Evolutionary conservation across 1,284 basidiomycete species (phyloP).

Genomic region (Lignosus rhinocerotis): DNA sequence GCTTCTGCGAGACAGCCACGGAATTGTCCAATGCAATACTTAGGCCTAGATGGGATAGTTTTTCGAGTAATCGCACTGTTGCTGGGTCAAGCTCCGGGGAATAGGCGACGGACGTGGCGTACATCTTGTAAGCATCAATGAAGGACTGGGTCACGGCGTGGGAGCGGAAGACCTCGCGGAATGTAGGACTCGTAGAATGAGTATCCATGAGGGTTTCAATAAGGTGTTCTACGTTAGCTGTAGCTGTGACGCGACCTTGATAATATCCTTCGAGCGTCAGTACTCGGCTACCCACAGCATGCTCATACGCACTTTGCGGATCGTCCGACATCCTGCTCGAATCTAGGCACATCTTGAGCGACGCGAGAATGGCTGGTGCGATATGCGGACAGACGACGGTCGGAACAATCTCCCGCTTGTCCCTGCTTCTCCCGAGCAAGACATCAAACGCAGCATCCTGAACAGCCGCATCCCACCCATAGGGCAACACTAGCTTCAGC

Average conservation of each 20-base stretch:
- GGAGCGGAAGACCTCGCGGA: slow-evolving; percentile 71
- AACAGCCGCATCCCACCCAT: slow-evolving; percentile 65
- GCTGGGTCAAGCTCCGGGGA: slow-evolving; percentile 43
- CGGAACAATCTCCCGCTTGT: slow-evolving; percentile 21
- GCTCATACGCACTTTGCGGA: slow-evolving; percentile 6
- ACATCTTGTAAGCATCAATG: slow-evolving; percentile 60
- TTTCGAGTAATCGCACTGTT: slow-evolving; percentile 59
- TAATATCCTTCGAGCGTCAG: background rate
- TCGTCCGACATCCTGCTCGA: slow-evolving; percentile 17
- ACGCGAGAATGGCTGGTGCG: slow-evolving; percentile 65
- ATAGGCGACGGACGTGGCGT: slow-evolving; percentile 44
- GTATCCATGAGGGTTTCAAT: slow-evolving; percentile 67
- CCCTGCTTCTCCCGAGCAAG: slow-evolving; percentile 47
- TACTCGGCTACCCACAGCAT: too few relatives aligned
- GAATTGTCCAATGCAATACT: slow-evolving; percentile 63
- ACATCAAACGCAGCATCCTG: slow-evolving; percentile 66
- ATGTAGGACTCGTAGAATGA: slow-evolving; percentile 59
- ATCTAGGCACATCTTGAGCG: slow-evolving; percentile 47
- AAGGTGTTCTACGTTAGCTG: slow-evolving; percentile 56
- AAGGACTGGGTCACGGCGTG: slow-evolving; percentile 66
- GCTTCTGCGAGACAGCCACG: slow-evolving; percentile 61
- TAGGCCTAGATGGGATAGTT: slow-evolving; percentile 65
- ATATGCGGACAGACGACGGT: slow-evolving; percentile 63
- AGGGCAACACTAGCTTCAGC: slow-evolving; percentile 63
- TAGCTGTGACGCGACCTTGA: slow-evolving; percentile 24